phyloP scores from a whole-genome alignment of 352 stramenopile species.

The Phytophthora macrochlamydospora region DNA sequence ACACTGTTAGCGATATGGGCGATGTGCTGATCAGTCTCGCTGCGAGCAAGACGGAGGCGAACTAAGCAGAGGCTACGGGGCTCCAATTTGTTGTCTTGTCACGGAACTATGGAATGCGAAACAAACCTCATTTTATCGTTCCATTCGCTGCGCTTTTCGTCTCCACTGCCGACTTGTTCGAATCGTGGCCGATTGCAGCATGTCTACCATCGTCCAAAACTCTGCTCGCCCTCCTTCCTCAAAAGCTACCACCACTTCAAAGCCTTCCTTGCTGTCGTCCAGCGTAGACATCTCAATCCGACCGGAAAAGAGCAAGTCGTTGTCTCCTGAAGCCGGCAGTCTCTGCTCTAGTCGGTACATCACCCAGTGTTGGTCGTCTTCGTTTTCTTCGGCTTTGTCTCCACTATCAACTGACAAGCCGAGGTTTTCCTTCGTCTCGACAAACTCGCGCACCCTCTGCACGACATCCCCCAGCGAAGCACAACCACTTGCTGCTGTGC shows the following conservation, averaged over 20 bases:
- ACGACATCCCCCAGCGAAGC: conserved; percentile 44
- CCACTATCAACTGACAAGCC: conserved; percentile 17
- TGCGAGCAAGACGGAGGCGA: conserved; percentile 33
- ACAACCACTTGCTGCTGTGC: conserved; percentile 37
- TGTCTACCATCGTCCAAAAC: conserved; percentile 71
- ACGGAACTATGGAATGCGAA: background rate
- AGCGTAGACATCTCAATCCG: conserved; percentile 37
- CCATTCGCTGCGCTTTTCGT: conserved; percentile 39
- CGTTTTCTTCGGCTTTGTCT: background rate
- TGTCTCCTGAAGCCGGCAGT: background rate
- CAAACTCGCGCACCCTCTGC: conserved; percentile 49
- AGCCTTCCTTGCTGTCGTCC: conserved; percentile 17
- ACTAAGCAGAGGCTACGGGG: conserved; percentile 15
- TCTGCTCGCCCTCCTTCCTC: conserved; percentile 54
- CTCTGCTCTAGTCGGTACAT: conserved; percentile 26
- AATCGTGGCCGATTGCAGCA: conserved; percentile 64
- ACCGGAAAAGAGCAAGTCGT: conserved; percentile 27
- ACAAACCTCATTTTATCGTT: conserved; percentile 2
- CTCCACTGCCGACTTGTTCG: conserved; percentile 71
- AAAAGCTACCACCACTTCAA: conserved; percentile 53
- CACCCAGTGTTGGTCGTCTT: conserved; percentile 9
- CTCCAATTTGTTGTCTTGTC: background rate
- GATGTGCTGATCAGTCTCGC: conserved; percentile 62
- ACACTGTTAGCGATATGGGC: conserved; percentile 70
- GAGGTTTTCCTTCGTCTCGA: conserved; percentile 20